A percentile compares a stretch with the other conserved stretches of the same genome.
Evolutionary conservation across 73 alveolate genomes (phyloP).

Genomic region (Paramecium biaurelia): DNA sequence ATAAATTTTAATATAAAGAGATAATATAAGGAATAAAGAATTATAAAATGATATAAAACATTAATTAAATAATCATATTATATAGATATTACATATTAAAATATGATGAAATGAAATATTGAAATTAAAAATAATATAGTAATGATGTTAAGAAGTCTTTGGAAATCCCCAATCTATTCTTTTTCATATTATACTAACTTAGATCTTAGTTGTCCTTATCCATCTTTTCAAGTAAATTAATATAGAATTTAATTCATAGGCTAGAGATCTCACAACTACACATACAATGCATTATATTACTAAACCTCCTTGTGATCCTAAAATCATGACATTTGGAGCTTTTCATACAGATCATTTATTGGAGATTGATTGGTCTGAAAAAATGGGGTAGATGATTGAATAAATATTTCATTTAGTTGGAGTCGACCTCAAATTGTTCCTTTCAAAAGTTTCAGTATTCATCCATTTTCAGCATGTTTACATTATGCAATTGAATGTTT

Average conservation of each 20-base stretch:
- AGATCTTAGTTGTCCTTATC: not conserved
- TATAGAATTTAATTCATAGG: not conserved
- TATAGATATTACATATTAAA: not conserved
- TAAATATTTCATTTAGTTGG: slow-evolving; percentile 67
- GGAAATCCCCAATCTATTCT: not conserved
- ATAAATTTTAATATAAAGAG: no score
- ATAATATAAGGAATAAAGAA: no score
- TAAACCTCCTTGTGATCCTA: slow-evolving; percentile 58
- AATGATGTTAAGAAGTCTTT: not conserved
- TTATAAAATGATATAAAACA: not conserved
- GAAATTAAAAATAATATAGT: not conserved
- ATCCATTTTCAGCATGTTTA: slow-evolving; percentile 79
- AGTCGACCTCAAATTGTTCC: slow-evolving; percentile 70
- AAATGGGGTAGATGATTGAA: slow-evolving; percentile 57
- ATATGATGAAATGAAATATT: not conserved
- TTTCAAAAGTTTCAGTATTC: slow-evolving; percentile 68
- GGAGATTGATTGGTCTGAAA: slow-evolving; percentile 65
- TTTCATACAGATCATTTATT: slow-evolving; percentile 79
- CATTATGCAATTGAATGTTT: slow-evolving; percentile 82
- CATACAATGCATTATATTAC: slow-evolving; percentile 51
- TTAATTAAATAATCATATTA: not conserved
- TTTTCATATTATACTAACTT: not conserved
- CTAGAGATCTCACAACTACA: slow-evolving; percentile 39
- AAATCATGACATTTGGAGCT: slow-evolving; percentile 70
- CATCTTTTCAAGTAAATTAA: not conserved